These are phyloP conservation scores for Wickerhamomyces pijperi DNA, from an alignment of 805 yeast genomes.

Conservation along the genomic window DNA sequence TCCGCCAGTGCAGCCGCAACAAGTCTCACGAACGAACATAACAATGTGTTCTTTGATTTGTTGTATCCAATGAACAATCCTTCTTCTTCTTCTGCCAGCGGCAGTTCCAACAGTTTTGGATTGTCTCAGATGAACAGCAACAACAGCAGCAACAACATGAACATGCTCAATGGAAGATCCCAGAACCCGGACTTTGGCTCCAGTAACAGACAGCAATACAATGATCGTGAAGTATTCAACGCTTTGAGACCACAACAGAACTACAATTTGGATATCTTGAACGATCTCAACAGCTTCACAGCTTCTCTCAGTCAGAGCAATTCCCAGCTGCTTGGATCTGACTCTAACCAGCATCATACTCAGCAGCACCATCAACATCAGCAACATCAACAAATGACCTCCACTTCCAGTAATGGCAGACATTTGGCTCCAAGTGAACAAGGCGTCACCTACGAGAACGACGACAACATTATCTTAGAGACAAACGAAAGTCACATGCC, in stretches of 20 bases:
- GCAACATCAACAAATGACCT: not conserved
- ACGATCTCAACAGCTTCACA: not conserved
- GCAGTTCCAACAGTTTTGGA: too few species aligned
- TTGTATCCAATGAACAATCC: slow-evolving; percentile 22
- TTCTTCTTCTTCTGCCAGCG: too few species aligned
- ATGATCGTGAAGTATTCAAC: slow-evolving; percentile 18
- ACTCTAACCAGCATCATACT: not conserved
- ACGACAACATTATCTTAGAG: slow-evolving; percentile 9
- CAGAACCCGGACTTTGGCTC: too few species aligned
- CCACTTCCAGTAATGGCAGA: too few species aligned
- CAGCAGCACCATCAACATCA: not conserved
- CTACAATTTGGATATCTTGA: not conserved
- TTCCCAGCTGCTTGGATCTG: too few species aligned
- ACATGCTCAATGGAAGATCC: too few species aligned
- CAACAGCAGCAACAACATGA: too few species aligned
- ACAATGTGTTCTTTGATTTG: slow-evolving; percentile 41
- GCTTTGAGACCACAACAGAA: slow-evolving; percentile 13
- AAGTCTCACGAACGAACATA: slow-evolving; percentile 36
- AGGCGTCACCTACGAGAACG: slow-evolving; percentile 1
- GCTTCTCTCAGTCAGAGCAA: not conserved
- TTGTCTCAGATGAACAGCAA: not conserved
- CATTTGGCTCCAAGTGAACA: too few species aligned
- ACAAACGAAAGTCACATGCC: slow-evolving; percentile 34
- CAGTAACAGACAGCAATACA: not conserved
- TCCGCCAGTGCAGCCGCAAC: slow-evolving; percentile 55